A percentile compares a stretch with the other conserved stretches of the same genome.
Evolutionary conservation across 495 filamentous ascomycete species (phyloP).

Genomic region (Penicillium alfredii): DNA sequence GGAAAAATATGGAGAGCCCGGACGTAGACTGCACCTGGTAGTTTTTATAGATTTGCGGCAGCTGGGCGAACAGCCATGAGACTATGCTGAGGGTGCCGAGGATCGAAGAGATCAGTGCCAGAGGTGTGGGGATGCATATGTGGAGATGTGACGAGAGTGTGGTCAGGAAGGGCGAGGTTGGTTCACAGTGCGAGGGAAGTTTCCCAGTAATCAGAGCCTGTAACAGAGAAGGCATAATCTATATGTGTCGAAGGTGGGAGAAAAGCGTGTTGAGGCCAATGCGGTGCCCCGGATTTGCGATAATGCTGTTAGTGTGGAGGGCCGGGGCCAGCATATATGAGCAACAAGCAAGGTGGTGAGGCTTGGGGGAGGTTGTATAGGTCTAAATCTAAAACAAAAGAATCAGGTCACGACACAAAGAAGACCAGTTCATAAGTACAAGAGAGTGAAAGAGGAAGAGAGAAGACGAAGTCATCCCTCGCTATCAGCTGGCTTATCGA

Average conservation of each 20-base stretch:
- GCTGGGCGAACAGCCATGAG: slow-evolving; percentile 72
- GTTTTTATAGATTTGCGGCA: slow-evolving; percentile 72
- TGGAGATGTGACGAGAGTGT: slow-evolving; percentile 55
- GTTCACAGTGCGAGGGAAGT: slow-evolving; percentile 60
- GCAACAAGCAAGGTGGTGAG: neutral
- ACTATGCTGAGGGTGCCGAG: slow-evolving; percentile 60
- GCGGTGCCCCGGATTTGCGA: slow-evolving; percentile 5
- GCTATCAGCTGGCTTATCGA: no score
- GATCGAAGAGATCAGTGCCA: slow-evolving; percentile 60
- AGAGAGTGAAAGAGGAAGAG: slow-evolving; percentile 1
- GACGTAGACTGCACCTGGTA: slow-evolving; percentile 59
- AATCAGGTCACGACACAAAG: neutral
- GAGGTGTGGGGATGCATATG: slow-evolving; percentile 60
- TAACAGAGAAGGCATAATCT: slow-evolving; percentile 25
- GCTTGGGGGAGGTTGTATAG: neutral
- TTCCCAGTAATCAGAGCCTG: no score
- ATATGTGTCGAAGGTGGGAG: neutral
- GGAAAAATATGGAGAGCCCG: slow-evolving; percentile 62
- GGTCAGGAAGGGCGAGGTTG: slow-evolving; percentile 52
- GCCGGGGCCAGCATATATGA: slow-evolving; percentile 5
- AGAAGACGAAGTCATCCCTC: slow-evolving; percentile 9
- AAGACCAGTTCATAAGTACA: no score
- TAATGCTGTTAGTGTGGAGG: slow-evolving; percentile 1
- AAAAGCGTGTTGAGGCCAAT: no score
- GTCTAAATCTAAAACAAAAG: neutral